These are phyloP conservation scores for Xylaria palmicola DNA, from an alignment of 495 filamentous ascomycete genomes.

Conservation along the genomic window DNA sequence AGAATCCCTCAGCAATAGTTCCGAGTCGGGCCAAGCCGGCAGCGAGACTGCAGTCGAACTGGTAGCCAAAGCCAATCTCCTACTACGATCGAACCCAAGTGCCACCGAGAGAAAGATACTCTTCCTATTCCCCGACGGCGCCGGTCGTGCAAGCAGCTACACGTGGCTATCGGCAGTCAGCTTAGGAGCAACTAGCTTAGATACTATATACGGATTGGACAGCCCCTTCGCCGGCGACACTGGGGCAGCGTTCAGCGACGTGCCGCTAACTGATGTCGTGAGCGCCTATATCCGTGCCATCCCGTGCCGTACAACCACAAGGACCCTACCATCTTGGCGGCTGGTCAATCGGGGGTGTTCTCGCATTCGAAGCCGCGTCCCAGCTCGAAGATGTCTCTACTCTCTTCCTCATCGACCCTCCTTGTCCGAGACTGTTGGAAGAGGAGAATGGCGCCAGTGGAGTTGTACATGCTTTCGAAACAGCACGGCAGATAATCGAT, in stretches of 20 bases:
- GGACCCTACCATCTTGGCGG: conserved; percentile 63
- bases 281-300: conserved; percentile 49
- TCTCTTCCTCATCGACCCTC: conserved; percentile 71
- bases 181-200: conserved; percentile 28
- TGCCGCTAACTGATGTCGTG: conserved; percentile 34
- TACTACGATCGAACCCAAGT: neutral
- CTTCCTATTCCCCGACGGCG: conserved; percentile 65
- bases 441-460: conserved; percentile 26
- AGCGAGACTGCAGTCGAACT: neutral
- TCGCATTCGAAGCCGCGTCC: conserved; percentile 66
- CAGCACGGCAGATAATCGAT: conserved; percentile 21
- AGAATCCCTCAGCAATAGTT: conserved; percentile 42
- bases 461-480: conserved; percentile 51
- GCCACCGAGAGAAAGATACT: conserved; percentile 45
- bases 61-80: neutral
- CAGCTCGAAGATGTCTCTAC: conserved; percentile 63
- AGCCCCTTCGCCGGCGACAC: conserved; percentile 45
- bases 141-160: conserved; percentile 58
- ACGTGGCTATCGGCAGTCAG: conserved; percentile 29
- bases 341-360: conserved; percentile 77
- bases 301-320: conserved; percentile 45
- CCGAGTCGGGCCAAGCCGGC: conserved; percentile 30
- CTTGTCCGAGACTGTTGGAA: conserved; percentile 65
- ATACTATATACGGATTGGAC: conserved; percentile 46
- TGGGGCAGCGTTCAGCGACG: conserved; percentile 37